Base-by-base conservation (phyloP, 192 early-diverging fungal species). In the Rhizophagus clarus region DNA sequence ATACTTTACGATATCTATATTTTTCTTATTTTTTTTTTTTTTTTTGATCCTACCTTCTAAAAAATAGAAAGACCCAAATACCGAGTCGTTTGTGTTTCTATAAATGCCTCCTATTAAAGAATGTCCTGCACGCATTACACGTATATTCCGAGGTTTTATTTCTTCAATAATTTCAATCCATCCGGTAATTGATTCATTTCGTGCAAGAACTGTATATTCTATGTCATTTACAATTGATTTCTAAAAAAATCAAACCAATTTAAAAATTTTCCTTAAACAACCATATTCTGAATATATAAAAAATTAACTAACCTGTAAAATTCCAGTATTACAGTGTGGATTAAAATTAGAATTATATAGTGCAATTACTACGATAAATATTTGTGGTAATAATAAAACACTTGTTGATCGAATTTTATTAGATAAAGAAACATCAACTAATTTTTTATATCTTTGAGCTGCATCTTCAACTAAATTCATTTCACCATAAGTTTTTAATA, bases 41-140 rank as follows among this genome's bases (percentile, higher is more conserved):
- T 51, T 63, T 14, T 24, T 49, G 32, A 24, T 26, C 20, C 74
- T 92, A 86, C 93, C 95, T 81, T 94, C 94, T 66, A 94, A 86
- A 78, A 91, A 93, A 84, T 97, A 95, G 78, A 97, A 96, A 3
- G 88, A 82, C 31, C 89, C 90, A 88, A 94, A 98, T 14, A 94
- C 89, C 1, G 93, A 94, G 69, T 95, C 94, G 5, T 82, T 81
- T 8, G 91, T 89, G 8, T 85, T 70, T 26, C 85, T 83, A 87
- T 91, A 96, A 45, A 89, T 84, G n/a, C 95, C 96, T 34, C 97
- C 97, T 47, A 98, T 88, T 56, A 98, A 83, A 40, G 95, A 95
- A 81, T 98, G 94, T 31, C 96, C 96, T 81, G 91, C 91, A 77
- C 96, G 93, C 86, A 98, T 85, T 31, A 96, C 62, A 4, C 92